A percentile compares a stretch with the other conserved stretches of the same genome.
Evolutionary conservation across 768 basidiomycete species (phyloP).

Genomic region (Leucosporidium scottii): DNA sequence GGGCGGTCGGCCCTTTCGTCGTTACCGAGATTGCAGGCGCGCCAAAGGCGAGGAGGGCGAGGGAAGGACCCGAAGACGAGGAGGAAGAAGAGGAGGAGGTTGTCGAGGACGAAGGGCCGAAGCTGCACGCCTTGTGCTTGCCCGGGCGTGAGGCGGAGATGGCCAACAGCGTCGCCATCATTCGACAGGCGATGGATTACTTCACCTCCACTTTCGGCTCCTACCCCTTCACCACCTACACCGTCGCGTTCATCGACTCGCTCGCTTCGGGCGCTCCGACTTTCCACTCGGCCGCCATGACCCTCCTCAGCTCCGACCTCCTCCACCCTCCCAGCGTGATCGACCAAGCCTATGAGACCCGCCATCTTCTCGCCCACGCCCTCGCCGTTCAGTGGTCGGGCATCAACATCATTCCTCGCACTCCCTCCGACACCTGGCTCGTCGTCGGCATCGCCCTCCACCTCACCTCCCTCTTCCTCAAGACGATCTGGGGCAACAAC

Average conservation of each 20-base stretch:
- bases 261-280: conserved; percentile 48
- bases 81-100: conserved; percentile 53
- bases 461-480: conserved; percentile 78
- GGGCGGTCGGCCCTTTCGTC: conserved; percentile 91
- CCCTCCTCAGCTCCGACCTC: conserved; percentile 69
- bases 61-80: conserved; percentile 55
- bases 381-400: conserved; percentile 95
- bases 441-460: conserved; percentile 87
- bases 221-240: conserved; percentile 88
- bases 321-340: conserved; percentile 81
- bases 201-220: conserved; percentile 87
- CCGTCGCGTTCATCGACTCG: conserved; percentile 87
- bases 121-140: conserved; percentile 84
- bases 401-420: conserved; percentile 87
- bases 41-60: conserved; percentile 54
- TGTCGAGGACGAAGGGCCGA: conserved; percentile 33
- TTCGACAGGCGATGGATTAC: conserved; percentile 86
- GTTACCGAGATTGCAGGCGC: conserved; percentile 48
- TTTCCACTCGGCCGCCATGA: conserved; percentile 70
- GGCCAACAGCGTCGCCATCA: conserved; percentile 60
- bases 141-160: conserved; percentile 76
- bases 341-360: conserved; percentile 84
- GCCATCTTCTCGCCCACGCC: conserved; percentile 76
- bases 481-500: conserved; percentile 85
- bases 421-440: conserved; percentile 94